Evolutionary conservation across 2,329 filamentous ascomycete species (phyloP), one percentile per base, ranked within the genome.

Genomic region (Zasmidium angulare): DNA sequence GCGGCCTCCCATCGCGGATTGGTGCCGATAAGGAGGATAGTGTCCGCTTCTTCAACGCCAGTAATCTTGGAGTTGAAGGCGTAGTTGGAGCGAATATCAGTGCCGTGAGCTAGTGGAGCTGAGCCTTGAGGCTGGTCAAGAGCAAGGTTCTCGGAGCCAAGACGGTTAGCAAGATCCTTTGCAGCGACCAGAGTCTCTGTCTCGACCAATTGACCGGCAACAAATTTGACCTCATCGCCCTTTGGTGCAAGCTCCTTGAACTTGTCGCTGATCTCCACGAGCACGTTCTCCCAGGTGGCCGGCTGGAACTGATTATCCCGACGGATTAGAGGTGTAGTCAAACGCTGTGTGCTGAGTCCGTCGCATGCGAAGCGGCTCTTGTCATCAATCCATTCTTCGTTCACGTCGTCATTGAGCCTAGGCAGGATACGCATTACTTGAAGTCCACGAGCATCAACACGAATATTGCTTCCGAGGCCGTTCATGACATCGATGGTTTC

Each of bases 301-400:
- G 95, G 91, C 76, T 93, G 86, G 76, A 99, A 98, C 75, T 93
- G 91, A 72, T 93, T 89, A 60, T 96, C 89, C 59, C 89, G 87
- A 68, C 93, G 90, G 70, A 97, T 87, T 64, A 99, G 80, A 46
- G 95, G 95, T 66, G 93, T 95, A 36, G 95, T 98, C 58, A 99
- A 82, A 73, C 95, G 87, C 79, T 99, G 95, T 50, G 93, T 98
- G 85, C 93, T 96, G 66, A 99, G 83, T 52, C 95, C 95, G 75
- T 99, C 95, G 75, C 93, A 96, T 46, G 95, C 93, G 75, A 98
- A 99, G 66, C 95, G 87, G 46, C 91, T 88, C 84, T 98, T 99
- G 82, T 99, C 95, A 78, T 98, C 95, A 76, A 99, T 98, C 95
- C 95, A 99, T 78, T 99, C 95, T 81, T 99, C 95, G 77, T 99